A percentile compares a stretch with the other conserved stretches of the same genome.
phyloP scores from a whole-genome alignment of 306 rosid species.

The Fragaria vesca region DNA sequence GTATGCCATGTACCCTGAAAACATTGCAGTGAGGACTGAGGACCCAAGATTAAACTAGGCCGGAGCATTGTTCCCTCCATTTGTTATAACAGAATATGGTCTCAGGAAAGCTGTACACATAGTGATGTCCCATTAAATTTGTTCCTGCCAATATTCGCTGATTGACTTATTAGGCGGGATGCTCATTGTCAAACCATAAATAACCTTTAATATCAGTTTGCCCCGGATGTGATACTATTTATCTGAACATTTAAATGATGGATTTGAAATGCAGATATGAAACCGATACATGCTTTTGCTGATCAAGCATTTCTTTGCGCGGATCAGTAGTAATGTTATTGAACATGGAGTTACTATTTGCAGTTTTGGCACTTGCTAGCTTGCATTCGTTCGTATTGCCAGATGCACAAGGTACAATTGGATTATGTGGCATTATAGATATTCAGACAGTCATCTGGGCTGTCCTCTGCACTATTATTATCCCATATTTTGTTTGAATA shows the following conservation, averaged over 20 bases:
- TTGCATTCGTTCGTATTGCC: conserved; percentile 54
- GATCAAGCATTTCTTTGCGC: conserved; percentile 25
- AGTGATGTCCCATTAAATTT: background rate
- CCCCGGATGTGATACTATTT: conserved; percentile 12
- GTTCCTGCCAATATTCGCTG: background rate
- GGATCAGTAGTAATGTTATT: conserved; percentile 32
- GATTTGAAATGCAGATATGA: conserved; percentile 45
- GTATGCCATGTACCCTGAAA: background rate
- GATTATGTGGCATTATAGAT: background rate
- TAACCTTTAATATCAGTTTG: background rate
- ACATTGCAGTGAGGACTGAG: background rate
- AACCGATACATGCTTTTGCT: conserved; percentile 17
- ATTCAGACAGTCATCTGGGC: conserved; percentile 6
- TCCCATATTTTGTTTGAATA: background rate
- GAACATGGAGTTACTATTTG: conserved; percentile 56
- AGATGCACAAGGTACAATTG: conserved; percentile 70
- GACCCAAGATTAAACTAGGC: background rate
- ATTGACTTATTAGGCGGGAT: background rate
- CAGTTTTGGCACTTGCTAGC: conserved; percentile 51
- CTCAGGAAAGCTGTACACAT: background rate
- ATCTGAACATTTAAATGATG: conserved; percentile 18
- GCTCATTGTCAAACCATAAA: background rate
- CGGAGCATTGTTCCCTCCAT: background rate
- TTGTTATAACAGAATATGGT: background rate
- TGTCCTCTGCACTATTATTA: conserved; percentile 3